Evolutionary conservation across 768 basidiomycete genomes (phyloP), one percentile per base, ranked within the genome.

Genomic region (Trametes sanguinea): DNA sequence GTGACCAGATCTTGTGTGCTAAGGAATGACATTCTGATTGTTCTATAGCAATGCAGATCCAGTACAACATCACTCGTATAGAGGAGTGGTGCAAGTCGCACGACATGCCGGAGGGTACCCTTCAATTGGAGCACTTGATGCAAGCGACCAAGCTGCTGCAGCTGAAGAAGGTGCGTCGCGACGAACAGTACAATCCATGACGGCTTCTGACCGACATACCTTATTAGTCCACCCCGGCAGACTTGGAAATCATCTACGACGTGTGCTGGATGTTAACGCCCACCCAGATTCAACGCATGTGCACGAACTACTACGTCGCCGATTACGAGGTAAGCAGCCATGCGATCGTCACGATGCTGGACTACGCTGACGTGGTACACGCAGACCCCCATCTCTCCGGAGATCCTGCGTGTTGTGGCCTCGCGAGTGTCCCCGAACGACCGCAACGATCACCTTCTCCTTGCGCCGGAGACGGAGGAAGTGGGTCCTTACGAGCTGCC

Each of bases 41-140:
- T 17, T 60, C 57, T 47, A 42, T 65, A 98, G 97, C 97, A 4
- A 98, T 99, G 97, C 97, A 99, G 84, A 98, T 99, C 60, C 97
- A 99, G 74, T 99, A 99, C 75, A 98, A 98, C 72, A 97, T 98
- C 72, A 98, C 95, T 33, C 87, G 92, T 30, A 91, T 95, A 70
- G 94, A 95, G 70, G 95, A 98, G 76, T 98, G 97, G 97, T 99
- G 97, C 81, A 98, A 99, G 78, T 95, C 97, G 29, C 97, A 98
- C 71, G 94, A 97, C 72, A 98, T 99, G 94, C 97, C 96, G 1
- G 97, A 99, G 74, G 97, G 97, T 8, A 93, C 94, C 16, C 81
- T 99, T 32, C 97, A 98, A 74, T 81, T 99, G 57, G 97, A 99
- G 76, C 95, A 98, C 77, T 83, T 99, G 77, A 97, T 98, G 94